These are phyloP conservation scores for Lactarius pseudohatsudake DNA, from an alignment of 768 basidiomycete genomes.

Conservation along the genomic window DNA sequence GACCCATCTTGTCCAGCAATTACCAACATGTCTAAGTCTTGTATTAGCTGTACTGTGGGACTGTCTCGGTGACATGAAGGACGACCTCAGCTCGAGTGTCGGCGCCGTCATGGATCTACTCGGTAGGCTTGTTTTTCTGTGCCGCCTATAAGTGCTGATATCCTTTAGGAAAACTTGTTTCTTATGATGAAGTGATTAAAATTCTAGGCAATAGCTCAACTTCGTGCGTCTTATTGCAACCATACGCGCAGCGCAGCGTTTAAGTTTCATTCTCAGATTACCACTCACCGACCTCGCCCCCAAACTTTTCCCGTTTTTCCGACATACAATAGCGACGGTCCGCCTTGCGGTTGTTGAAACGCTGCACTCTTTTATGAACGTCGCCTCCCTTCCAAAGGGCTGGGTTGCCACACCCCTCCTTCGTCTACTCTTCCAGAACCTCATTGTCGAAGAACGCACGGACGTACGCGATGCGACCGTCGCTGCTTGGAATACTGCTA, in stretches of 20 bases:
- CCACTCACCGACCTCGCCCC: constrained; percentile 82
- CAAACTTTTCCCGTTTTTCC: constrained; percentile 92
- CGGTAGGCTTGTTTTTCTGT: constrained; percentile 46
- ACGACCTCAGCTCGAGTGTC: constrained; percentile 94
- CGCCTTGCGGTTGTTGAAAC: constrained; percentile 92
- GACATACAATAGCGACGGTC: constrained; percentile 92
- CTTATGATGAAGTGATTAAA: constrained; percentile 72
- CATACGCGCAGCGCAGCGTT: neutral
- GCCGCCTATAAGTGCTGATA: constrained; percentile 1
- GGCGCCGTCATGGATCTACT: constrained; percentile 97
- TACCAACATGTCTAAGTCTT: constrained; percentile 68
- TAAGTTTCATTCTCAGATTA: constrained; percentile 46
- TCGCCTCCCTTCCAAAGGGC: constrained; percentile 66
- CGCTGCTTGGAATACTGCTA: constrained; percentile 69
- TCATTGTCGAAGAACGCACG: constrained; percentile 83
- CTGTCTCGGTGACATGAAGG: constrained; percentile 90
- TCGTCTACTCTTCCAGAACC: constrained; percentile 88
- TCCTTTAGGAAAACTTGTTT: constrained; percentile 72
- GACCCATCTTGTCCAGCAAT: constrained; percentile 68
- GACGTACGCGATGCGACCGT: constrained; percentile 80
- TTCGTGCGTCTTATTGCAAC: constrained; percentile 56
- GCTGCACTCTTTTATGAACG: constrained; percentile 80
- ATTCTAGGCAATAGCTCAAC: constrained; percentile 66
- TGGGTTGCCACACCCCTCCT: constrained; percentile 83
- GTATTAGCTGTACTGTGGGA: constrained; percentile 88